Evolutionary conservation across 768 basidiomycete genomes (phyloP).

Genomic region (Wakefieldia striispora): DNA sequence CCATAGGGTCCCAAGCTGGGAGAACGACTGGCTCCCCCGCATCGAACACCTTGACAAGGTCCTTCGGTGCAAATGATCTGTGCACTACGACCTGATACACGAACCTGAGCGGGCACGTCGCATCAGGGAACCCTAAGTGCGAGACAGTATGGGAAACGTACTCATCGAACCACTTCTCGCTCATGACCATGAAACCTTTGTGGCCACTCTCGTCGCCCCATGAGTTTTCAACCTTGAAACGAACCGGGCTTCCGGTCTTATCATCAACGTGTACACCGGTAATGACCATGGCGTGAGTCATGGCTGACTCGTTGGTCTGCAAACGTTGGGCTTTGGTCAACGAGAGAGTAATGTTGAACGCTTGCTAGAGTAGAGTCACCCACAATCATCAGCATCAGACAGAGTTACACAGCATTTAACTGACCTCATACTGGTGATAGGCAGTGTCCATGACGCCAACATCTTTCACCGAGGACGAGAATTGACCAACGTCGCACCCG

Average conservation of each 20-base stretch:
- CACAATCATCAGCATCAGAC: slow-evolving; percentile 3
- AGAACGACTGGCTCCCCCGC: slow-evolving; percentile 60
- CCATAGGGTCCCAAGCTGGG: slow-evolving; percentile 77
- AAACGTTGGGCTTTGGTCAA: slow-evolving; percentile 86
- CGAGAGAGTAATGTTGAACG: slow-evolving; percentile 78
- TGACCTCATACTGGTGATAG: slow-evolving; percentile 78
- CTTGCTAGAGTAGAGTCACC: slow-evolving; percentile 49
- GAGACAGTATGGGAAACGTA: slow-evolving; percentile 37
- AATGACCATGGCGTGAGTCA: slow-evolving; percentile 93
- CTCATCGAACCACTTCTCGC: slow-evolving; percentile 90
- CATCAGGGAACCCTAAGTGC: slow-evolving; percentile 1
- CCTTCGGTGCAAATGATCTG: slow-evolving; percentile 72
- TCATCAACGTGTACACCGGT: slow-evolving; percentile 86
- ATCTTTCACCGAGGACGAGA: slow-evolving; percentile 52
- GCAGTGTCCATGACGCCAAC: slow-evolving; percentile 85
- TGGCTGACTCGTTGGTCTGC: slow-evolving; percentile 76
- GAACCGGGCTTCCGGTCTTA: slow-evolving; percentile 62
- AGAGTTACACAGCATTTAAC: not conserved
- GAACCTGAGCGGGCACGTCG: slow-evolving; percentile 44
- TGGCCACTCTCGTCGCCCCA: slow-evolving; percentile 81
- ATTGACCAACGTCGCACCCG: slow-evolving; percentile 94
- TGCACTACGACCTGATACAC: slow-evolving; percentile 94
- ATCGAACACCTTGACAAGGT: slow-evolving; percentile 81
- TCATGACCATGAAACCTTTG: slow-evolving; percentile 92
- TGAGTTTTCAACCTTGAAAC: slow-evolving; percentile 97